phyloP scores from a whole-genome alignment of 2,329 filamentous ascomycete genomes.

The Aspergillus luchuensis region DNA sequence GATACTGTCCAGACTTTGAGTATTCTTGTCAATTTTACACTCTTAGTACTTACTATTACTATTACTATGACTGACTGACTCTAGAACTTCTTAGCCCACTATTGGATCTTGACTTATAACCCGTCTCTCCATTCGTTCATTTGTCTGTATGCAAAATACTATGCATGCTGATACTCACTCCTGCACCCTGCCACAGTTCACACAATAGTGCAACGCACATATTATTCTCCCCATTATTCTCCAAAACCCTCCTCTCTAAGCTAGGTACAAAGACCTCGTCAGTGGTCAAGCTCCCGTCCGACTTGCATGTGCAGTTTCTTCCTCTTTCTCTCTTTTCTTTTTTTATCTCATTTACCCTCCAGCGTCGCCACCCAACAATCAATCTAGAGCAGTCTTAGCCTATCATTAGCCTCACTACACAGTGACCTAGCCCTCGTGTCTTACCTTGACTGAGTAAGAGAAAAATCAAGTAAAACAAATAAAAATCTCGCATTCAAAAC shows the following conservation, averaged over 20 bases:
- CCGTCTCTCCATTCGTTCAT: too few species aligned
- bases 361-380: slow-evolving; percentile 3
- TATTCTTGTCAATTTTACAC: too few species aligned
- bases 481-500: too few species aligned
- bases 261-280: neutral
- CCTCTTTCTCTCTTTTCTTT: neutral
- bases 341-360: neutral
- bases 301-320: neutral
- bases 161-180: too few species aligned
- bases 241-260: neutral
- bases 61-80: too few species aligned
- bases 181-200: neutral
- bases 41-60: too few species aligned
- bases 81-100: too few species aligned
- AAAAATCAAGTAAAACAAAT: too few species aligned
- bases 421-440: neutral
- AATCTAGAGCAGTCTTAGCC: neutral
- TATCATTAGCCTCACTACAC: neutral
- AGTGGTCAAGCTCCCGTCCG: neutral
- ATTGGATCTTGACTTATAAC: too few species aligned
- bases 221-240: too few species aligned
- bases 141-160: too few species aligned
- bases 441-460: neutral
- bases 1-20: neutral
- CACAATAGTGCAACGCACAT: neutral